Evolutionary conservation across 1,284 basidiomycete genomes (phyloP), one percentile per base, ranked within the genome.

Genomic region (Sporisorium exsertum): DNA sequence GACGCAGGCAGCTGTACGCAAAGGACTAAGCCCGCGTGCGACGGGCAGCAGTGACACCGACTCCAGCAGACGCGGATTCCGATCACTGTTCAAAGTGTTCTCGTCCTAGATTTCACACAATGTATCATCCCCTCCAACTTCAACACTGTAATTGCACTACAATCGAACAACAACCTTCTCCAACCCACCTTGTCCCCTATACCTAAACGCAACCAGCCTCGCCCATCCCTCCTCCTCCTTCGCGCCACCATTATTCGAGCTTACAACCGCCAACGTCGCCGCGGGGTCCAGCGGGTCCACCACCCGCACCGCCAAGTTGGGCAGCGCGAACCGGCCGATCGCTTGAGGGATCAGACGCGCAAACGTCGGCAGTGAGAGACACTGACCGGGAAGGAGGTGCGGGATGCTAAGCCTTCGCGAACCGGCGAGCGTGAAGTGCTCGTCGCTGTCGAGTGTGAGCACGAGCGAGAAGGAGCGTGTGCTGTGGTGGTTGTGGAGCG

Each of bases 361-460:
- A 18, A 53, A 47, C 5, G 43, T 12, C 1, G 0, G 3, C 29
- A 72, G 16, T 1, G 1, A 8, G 18, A 46, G 24, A 4, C 8
- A 9, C 18, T 63, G 58, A 0, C 43, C 45, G 0, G 76, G 62
- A 0, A 78, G 47, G 3, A 78, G 24, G 22, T 51, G 58, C 2
- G 72, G 72, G 20, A 76, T 40, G 15, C 49, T n/a, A 13, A 78
- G 54, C 0, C 53, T 20, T 4, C 76, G 58, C 0, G 62, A 27
- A 1, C 43, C 68, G 5, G 76, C 51, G 18, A 64, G 53, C 16
- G 69, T 68, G 24, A 75, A 78, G 40, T 55, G 20, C 16, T 58
- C 51, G 52, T 61, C 64, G 22, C 55, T 61, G 18, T 78, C 76
- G 15, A 78, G 37, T 5, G 45, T 53, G 8, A 75, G n/a, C 2